Evolutionary conservation across 257 asterid species (phyloP), one percentile per base, ranked within the genome.

Genomic region (Solanum paucissectum): DNA sequence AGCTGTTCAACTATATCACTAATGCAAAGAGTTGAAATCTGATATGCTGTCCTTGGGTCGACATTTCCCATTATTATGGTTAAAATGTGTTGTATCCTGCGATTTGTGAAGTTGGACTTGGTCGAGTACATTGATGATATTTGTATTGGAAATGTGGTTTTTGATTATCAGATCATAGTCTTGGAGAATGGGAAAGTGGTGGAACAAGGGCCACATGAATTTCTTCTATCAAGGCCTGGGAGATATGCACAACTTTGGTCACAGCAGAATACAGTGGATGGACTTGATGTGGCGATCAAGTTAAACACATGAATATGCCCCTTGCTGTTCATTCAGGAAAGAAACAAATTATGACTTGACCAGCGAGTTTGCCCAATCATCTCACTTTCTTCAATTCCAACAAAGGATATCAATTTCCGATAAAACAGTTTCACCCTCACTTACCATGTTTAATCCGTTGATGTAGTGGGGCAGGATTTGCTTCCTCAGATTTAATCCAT

Each of bases 221-320:
- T 92, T 87, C 98, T 97, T 20, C 87, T 97, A 88, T 92, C 95
- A 18, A 94, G 92, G 87, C 85, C 93, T 12, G 99, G 98, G 85
- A 90, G 99, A 92, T 97, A 97, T 86, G 92, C 98, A 7, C 99
- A 96, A 91, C 98, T 97, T 36, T 97, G 99, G 99, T 83, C 95
- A 55, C 98, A 96, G 89, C 99, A 97, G 89, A 97, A 94, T 64
- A 93, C 95, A 2, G 91, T 97, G 25, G 99, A 97, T 88, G 90
- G 93, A 83, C 91, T 94, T 23, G 99, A 97, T 88, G 87, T 95
- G 1, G 94, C 98, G 90, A 88, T 94, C 88, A 95, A 94, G 87
- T 12, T 93, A 90, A 93, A 90, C 88, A 92, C 93, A 49, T 96
- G 92, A 94, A 69, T 81, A 44, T 81, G 36, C 37, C 84, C 38